Percentiles rank a stretch among this genome's conserved stretches.
Conservation (phyloP, 1,139 yeast species). For the Hansenula sp. region DNA sequence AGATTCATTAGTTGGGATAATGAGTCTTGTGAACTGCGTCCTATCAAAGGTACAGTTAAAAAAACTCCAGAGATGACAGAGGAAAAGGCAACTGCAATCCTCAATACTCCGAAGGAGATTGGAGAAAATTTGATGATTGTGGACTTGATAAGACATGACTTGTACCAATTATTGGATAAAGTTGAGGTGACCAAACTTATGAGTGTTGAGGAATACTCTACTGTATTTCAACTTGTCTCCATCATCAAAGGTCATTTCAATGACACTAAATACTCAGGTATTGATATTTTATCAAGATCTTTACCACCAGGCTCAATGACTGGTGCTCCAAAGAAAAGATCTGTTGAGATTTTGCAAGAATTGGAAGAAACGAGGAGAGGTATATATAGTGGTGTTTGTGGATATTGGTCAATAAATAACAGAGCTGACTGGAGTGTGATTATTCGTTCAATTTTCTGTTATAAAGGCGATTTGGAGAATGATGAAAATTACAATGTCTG, state of each 20-base stretch:
- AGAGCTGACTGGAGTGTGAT: constrained; percentile 96
- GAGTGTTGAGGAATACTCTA: constrained; percentile 88
- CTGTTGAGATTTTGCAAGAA: constrained; percentile 73
- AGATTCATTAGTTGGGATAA: constrained; percentile 76
- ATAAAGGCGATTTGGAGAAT: constrained; percentile 44
- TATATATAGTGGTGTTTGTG: constrained; percentile 89
- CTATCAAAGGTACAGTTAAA: constrained; percentile 92
- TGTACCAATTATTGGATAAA: constrained; percentile 60
- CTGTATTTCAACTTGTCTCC: constrained; percentile 88
- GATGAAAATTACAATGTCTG: constrained; percentile 38
- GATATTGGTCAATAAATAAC: constrained; percentile 89
- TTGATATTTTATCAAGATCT: constrained; percentile 73
- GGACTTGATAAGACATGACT: constrained; percentile 89
- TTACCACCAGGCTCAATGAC: constrained; percentile 99
- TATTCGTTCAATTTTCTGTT: constrained; percentile 77
- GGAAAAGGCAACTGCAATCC: constrained; percentile 56
- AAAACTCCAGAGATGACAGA: constrained; percentile 50
- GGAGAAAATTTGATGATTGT: constrained; percentile 98
- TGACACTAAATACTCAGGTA: constrained; percentile 47
- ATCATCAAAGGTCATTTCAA: constrained; percentile 62
- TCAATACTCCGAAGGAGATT: constrained; percentile 86
- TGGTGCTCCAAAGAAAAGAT: constrained; percentile 95
- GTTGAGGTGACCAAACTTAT: constrained; percentile 77
- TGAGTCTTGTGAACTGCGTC: constrained; percentile 70
- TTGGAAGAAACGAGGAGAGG: constrained; percentile 60